Base-by-base conservation (phyloP, 345 rosid genomes). In the Lenwebbia sp. region DNA sequence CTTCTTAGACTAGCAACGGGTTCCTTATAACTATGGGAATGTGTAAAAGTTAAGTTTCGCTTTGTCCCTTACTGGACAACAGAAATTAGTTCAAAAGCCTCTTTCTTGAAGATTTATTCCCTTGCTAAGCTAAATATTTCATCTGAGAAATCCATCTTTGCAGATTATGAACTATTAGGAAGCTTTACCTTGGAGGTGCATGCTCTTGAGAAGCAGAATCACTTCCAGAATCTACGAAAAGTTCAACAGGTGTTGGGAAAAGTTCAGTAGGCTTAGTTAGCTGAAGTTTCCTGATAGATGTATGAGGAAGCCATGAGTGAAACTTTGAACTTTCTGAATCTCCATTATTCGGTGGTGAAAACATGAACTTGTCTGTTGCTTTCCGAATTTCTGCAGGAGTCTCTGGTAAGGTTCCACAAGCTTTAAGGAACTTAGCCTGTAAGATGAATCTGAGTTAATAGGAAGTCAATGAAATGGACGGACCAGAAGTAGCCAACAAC, bases 401-500 rank as follows among this genome's bases (percentile, higher is more conserved):
- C 93, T 93, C 95, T 7, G 91, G 90, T 91, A 92, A 85, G 44
- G 94, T 91, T 40, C 92, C 92, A 82, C 94, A 93, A 84, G 94
- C 94, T 91, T 95, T 96, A 49, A 94, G 94, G 91, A 94, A 91
- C 82, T 89, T 95, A 57, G 93, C 96, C 99, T 96, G 90, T 88
- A 85, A 54, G 60, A 83, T 53, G 37, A 83, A 37, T 53, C 30
- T 41, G 81, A 70, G 2, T 70, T 37, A 70, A 51, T 70, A 28
- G 82, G 33, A 58, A 55, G 84, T 83, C 62, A 83, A 22, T 54
- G 44, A 50, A 30, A 83, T 83, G 56, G 44, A 83, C 25, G n/a
- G 44, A 83, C 47, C 19, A 83, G 58, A 52, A 83, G 50, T 54
- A 52, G 60, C 47, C 44, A 56, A 54, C 60, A n/a, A 28, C 33